Evolutionary conservation across 768 basidiomycete genomes (phyloP), one percentile per base, ranked within the genome.

Genomic region (Termitomyces sp.): DNA sequence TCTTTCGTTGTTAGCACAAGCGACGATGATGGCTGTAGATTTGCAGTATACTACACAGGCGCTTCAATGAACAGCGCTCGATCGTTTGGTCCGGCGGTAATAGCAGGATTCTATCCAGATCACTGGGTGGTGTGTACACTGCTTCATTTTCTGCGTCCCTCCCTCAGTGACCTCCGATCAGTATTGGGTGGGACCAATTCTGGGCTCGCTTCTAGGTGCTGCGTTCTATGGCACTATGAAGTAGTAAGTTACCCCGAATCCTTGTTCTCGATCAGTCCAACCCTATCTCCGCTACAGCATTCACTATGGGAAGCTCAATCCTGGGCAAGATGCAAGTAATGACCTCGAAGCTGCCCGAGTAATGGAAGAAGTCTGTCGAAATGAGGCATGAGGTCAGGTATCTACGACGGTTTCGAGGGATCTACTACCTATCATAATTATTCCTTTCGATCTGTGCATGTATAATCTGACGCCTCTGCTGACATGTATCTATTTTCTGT

Each of bases 151-250:
- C 4, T 21, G 11, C 10, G 27, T 42, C 31, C 29, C 57, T 11
- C 27, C n/a, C 25, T 40, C 46, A 29, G 23, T 48, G 58, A 58
- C 56, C 54, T 25, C 62, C 16, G 14, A 25, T 14, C 55, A 87
- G 84, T 87, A 87, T 64, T 87, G 86, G 87, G 70, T 88, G 9
- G 88, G 89, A 38, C 87, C 87, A 0, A 79, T 80, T 53, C 73
- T 90, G 21, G 88, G 89, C 31, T 77, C 85, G 5, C 66, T 90
- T 10, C 74, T 90, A 9, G 85, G 73, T 32, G 75, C 81, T 16
- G 76, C 64, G 6, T 77, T 89, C 62, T 91, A 88, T 65, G 66
- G 75, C 34, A 59, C 78, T 19, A 75, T 89, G 57, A 88, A 88
- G 66, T 70, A 72, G 75, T 72, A 53, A 59, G 72, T 43, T 29